These are phyloP conservation scores for Berberis thunbergii DNA, from an alignment of 164 flowering plant genomes.

Conservation along the genomic window DNA sequence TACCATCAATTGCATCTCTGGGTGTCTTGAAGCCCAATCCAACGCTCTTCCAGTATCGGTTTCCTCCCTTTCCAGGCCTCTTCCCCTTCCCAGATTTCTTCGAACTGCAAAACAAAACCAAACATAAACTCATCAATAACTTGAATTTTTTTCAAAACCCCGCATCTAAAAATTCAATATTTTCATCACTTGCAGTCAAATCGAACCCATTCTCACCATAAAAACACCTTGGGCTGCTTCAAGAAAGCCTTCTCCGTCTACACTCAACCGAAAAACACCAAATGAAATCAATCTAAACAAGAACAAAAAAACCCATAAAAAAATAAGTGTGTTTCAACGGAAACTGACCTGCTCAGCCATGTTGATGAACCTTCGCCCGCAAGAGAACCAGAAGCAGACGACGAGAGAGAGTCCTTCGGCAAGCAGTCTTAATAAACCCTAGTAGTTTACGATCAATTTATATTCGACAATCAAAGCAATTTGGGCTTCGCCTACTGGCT, in stretches of 20 bases:
- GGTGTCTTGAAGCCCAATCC: conserved; percentile 35
- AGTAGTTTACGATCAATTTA: too few species aligned
- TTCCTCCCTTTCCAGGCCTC: conserved; percentile 15
- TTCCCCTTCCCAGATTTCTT: conserved; percentile 13
- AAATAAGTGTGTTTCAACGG: not conserved
- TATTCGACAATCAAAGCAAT: too few species aligned
- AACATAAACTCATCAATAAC: not conserved
- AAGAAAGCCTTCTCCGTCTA: conserved; percentile 65
- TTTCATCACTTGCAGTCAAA: too few species aligned
- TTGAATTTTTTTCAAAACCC: too few species aligned
- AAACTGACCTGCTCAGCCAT: conserved; percentile 8
- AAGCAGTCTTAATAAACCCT: too few species aligned
- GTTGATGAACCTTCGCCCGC: not conserved
- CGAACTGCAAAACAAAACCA: conserved; percentile 5
- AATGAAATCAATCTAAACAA: not conserved
- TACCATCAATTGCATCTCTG: conserved; percentile 36
- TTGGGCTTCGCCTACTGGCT: too few species aligned
- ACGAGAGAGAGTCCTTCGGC: too few species aligned
- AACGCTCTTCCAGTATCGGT: conserved; percentile 9
- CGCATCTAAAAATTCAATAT: not conserved
- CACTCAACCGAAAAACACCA: not conserved
- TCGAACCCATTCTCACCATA: conserved; percentile 18
- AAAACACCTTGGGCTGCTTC: conserved; percentile 60
- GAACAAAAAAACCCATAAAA: not conserved
- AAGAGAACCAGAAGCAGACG: too few species aligned